Base-by-base conservation (phyloP, 2,329 filamentous ascomycete species). In the Falciphora oryzae region DNA sequence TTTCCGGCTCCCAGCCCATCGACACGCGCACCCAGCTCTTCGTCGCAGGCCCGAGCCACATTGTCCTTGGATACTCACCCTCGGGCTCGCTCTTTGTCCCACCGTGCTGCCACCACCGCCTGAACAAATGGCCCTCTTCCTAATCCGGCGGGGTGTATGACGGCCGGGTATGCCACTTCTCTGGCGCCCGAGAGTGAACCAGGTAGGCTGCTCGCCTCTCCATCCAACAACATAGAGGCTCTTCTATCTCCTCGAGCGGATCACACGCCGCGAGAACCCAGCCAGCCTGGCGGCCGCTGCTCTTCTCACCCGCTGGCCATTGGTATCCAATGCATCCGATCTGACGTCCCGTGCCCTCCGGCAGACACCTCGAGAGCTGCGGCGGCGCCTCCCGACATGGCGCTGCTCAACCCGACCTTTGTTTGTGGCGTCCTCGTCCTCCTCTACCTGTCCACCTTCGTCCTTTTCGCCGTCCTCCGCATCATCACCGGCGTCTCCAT, bases 401-500 rank as follows among this genome's bases (percentile, higher is more conserved):
- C 87, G 73, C 83, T 89, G 70, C 79, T 89, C 70, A 87, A 84
- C 73, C 89, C 89, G 71, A 91, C 94, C 70, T 97, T 97, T 75
- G 80, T 97, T 69, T 86, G 96, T 72, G 94, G 94, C 75, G 82
- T 96, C 70, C 72, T 93, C 74, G 87, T 98, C 71, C 84, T 98
- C 68, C 80, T 92, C 67, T 99, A 98, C 79, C 85, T 99, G 59
- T 90, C 88, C 67, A 93, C 94, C 67, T 99, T 99, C 74, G 89
- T 99, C 66, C 77, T 97, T 66, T 97, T 99, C 76, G 95, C 95
- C 72, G 85, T 98, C 70, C 79, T 99, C 68, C 92, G 95, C 70
- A 93, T 98, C 71, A 82, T 94, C 67, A 98, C 94, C 50, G 95
- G 95, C 67, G 83, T 99, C 65, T 99, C 95, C 7, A 97, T 99